phyloP scores from a whole-genome alignment of 164 flowering plant genomes.

The Magnolia changhungtana region DNA sequence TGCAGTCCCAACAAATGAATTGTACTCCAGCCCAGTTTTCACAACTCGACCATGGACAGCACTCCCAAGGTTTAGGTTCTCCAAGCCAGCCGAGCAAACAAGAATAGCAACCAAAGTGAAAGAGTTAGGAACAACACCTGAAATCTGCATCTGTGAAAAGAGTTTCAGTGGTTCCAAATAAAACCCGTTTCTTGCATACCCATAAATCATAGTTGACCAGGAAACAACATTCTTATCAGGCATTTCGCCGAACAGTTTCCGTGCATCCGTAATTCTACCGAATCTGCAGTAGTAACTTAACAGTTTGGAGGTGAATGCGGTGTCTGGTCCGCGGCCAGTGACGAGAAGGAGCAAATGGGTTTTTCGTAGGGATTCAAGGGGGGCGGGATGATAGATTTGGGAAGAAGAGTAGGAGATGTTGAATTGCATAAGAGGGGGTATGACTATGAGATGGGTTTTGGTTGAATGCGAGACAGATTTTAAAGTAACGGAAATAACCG shows the following conservation, averaged over 20 bases:
- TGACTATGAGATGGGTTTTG: neutral
- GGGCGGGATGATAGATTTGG: neutral
- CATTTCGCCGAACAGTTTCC: conserved; percentile 33
- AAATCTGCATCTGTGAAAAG: conserved; percentile 27
- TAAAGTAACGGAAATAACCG: neutral
- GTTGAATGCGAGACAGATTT: neutral
- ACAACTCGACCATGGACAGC: conserved; percentile 29
- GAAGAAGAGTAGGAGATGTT: neutral
- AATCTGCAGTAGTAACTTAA: conserved; percentile 13
- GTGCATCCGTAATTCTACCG: conserved; percentile 26
- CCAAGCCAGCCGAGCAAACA: conserved; percentile 18
- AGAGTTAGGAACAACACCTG: conserved; percentile 28
- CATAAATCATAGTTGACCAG: conserved; percentile 35
- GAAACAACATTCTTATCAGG: conserved; percentile 23
- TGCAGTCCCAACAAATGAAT: conserved; percentile 32
- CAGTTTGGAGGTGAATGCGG: conserved; percentile 8
- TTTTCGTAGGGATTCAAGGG: neutral
- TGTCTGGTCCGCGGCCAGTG: neutral
- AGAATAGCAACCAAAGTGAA: conserved; percentile 38
- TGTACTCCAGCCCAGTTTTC: conserved; percentile 27
- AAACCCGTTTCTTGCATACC: conserved; percentile 29
- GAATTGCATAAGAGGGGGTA: neutral
- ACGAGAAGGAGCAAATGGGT: neutral
- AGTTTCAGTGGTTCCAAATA: conserved; percentile 15
- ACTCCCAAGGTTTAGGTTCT: conserved; percentile 12